phyloP scores from a whole-genome alignment of 805 yeast genomes.

The Komagataella ulmi region DNA sequence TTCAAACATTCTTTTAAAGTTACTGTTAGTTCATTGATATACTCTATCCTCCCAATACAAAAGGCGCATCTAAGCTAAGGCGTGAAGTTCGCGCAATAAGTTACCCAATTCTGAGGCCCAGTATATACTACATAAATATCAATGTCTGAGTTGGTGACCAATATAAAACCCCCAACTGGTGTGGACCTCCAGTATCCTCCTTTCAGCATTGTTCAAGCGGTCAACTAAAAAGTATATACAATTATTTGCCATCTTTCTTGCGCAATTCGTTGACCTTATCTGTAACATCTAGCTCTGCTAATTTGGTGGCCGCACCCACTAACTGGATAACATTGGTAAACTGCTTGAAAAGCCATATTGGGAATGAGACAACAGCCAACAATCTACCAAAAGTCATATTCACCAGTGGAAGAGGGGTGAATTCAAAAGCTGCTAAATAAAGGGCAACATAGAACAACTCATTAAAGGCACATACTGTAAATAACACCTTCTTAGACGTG shows the following conservation, averaged over 20 bases:
- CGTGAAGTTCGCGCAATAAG: background rate
- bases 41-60: no score
- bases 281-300: constrained; percentile 68
- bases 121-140: background rate
- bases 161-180: background rate
- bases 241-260: background rate
- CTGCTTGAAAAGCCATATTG: constrained; percentile 88
- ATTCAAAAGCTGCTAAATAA: constrained; percentile 60
- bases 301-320: constrained; percentile 66
- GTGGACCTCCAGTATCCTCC: background rate
- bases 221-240: background rate
- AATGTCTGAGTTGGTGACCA: background rate
- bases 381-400: constrained; percentile 17
- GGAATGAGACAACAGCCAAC: constrained; percentile 46
- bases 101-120: background rate
- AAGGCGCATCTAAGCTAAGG: no score
- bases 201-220: background rate
- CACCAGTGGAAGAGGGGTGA: constrained; percentile 23
- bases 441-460: constrained; percentile 87
- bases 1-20: background rate
- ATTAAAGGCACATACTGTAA: constrained; percentile 83
- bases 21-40: background rate
- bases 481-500: constrained; percentile 71
- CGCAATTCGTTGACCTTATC: constrained; percentile 20
- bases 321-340: constrained; percentile 80